phyloP scores from a whole-genome alignment of 2,329 filamentous ascomycete genomes.

The Penicillium sp. region DNA sequence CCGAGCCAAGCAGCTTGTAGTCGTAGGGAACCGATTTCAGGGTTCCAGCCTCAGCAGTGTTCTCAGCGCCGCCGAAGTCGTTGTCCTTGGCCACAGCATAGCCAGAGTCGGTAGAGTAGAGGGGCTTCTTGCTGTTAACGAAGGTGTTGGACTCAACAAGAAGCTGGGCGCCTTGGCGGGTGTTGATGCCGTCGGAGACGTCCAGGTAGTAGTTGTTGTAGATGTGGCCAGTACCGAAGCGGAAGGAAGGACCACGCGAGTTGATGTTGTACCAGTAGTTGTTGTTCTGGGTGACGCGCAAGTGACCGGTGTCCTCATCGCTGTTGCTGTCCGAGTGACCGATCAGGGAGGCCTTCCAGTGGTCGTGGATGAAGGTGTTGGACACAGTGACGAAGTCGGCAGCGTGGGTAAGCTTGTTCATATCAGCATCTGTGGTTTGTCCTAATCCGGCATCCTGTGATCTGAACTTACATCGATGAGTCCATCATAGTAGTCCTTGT shows the following conservation, averaged over 20 bases:
- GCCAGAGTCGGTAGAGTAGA: conserved; percentile 47
- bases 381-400: conserved; percentile 57
- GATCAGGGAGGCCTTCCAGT: conserved; percentile 61
- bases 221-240: conserved; percentile 64
- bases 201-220: conserved; percentile 54
- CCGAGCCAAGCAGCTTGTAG: conserved; percentile 53
- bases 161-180: conserved; percentile 56
- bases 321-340: conserved; percentile 59
- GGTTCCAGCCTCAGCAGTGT: conserved; percentile 51
- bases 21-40: conserved; percentile 53
- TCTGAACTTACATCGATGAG: conserved; percentile 51
- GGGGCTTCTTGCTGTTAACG: conserved; percentile 43
- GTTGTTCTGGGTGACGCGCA: conserved; percentile 64
- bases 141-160: conserved; percentile 57
- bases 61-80: conserved; percentile 47
- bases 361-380: conserved; percentile 54
- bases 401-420: conserved; percentile 52
- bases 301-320: conserved; percentile 58
- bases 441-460: not conserved
- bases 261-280: conserved; percentile 65
- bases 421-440: not conserved
- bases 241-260: conserved; percentile 60
- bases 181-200: conserved; percentile 54
- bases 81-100: conserved; percentile 47
- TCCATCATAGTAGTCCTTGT: conserved; percentile 70